Base-by-base conservation (phyloP, 371 early-diverging fungal genomes). In the Nematocida sp. region DNA sequence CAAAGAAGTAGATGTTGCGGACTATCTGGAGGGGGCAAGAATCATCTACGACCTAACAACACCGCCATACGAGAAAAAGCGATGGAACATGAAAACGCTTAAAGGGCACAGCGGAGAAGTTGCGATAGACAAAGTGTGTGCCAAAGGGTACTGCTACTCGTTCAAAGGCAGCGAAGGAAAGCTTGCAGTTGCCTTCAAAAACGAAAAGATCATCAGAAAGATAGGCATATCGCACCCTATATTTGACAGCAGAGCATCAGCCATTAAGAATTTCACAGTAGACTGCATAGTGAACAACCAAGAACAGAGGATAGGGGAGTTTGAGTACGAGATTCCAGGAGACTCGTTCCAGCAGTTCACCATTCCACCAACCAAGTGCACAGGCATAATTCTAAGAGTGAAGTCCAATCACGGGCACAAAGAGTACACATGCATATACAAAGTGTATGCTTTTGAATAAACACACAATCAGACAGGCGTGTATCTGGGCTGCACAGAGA, bases 371-470 rank as follows among this genome's bases (percentile, higher is more conserved):
- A 57, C 19, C 19, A 40, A 5, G 8, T 54, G 53, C 36, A 53
- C 67, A 21, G 70, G 64, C 29, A 38, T 80, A 27, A 56, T 67
- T 19, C 32, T 80, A 38, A 34, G 38, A 50, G 62, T 78, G 32
- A 60, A 63, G 46, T 62, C 53, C 41, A 80, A 80, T 56, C 63
- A 78, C 40, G 80, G 80, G 36, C 27, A 55, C 25, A 75, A 67
- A 36, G 50, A 60, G 45, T 80, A 70, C 45, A 78, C 77, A 2
- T 76, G 78, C 31, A 55, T 80, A 27, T 80, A 80, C 48, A 80
- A 77, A 52, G 41, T 80, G 31, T 80, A 67, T 63, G 64, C 67
- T 56, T 64, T 77, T 78, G 80, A 78, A 67, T 57, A 70, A 53
- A n/a, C n/a, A n/a, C n/a, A 55, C 11, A 51, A 17, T 7, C 25